Evolutionary conservation across 345 rosid genomes (phyloP).

Genomic region (Geranium brycei): DNA sequence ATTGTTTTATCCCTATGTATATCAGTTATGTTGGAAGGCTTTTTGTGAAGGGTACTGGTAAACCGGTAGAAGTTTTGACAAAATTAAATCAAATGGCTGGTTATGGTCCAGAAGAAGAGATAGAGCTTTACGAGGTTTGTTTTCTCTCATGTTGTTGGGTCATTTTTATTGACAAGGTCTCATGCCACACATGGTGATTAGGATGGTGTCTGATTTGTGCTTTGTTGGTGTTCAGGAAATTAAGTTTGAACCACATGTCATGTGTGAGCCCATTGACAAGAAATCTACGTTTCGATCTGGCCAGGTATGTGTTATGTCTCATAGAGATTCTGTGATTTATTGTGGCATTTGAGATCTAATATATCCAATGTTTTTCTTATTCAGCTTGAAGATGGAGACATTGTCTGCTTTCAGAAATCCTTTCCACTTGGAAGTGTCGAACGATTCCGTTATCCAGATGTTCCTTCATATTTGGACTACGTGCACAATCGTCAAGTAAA

Average conservation of each 20-base stretch:
- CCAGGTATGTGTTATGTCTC: slow-evolving; percentile 29
- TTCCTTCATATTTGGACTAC: slow-evolving; percentile 61
- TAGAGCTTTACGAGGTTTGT: slow-evolving; percentile 64
- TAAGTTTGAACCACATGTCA: slow-evolving; percentile 51
- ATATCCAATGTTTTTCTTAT: slow-evolving; percentile 5
- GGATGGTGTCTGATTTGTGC: not conserved
- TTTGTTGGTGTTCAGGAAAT: slow-evolving; percentile 41
- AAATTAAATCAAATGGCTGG: slow-evolving; percentile 68
- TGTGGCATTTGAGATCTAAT: slow-evolving; percentile 1
- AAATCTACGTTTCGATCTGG: slow-evolving; percentile 36
- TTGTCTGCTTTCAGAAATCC: slow-evolving; percentile 57
- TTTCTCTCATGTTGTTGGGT: not conserved
- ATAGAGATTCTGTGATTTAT: not conserved
- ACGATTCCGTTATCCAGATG: slow-evolving; percentile 45
- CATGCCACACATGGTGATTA: not conserved
- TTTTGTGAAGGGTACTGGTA: slow-evolving; percentile 45
- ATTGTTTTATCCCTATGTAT: slow-evolving; percentile 5
- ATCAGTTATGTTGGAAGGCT: slow-evolving; percentile 53
- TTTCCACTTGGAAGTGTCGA: slow-evolving; percentile 25
- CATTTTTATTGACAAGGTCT: not conserved
- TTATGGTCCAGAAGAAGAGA: slow-evolving; percentile 48
- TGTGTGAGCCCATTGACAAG: slow-evolving; percentile 58
- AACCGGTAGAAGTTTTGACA: slow-evolving; percentile 42
- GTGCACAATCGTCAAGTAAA: slow-evolving; percentile 59
- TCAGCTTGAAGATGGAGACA: slow-evolving; percentile 76